phyloP scores from a whole-genome alignment of 2,329 filamentous ascomycete species.

The Elsinoe ampelina region DNA sequence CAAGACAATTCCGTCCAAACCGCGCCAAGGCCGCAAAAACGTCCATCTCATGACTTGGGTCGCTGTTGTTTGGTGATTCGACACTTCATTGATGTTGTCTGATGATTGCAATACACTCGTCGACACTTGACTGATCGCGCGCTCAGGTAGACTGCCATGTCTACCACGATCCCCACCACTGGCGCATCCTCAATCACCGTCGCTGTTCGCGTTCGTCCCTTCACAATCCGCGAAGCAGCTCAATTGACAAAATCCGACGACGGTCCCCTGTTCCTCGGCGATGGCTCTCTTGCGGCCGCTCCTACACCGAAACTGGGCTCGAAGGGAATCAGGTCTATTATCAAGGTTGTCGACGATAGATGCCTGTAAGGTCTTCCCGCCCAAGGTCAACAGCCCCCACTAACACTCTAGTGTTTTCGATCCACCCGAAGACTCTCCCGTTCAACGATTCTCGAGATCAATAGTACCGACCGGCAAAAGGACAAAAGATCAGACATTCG shows the following conservation, averaged over 20 bases:
- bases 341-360: conserved; percentile 93
- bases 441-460: conserved; percentile 76
- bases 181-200: conserved; percentile 44
- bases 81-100: neutral
- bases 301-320: conserved; percentile 71
- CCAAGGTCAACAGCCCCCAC: conserved; percentile 17
- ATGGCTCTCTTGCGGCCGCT: conserved; percentile 82
- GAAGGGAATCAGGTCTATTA: conserved; percentile 79
- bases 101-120: neutral
- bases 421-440: conserved; percentile 86
- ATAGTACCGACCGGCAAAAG: conserved; percentile 74
- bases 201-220: conserved; percentile 54
- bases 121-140: neutral
- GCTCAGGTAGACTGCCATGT: conserved; percentile 11
- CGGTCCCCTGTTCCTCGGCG: conserved; percentile 84
- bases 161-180: conserved; percentile 24
- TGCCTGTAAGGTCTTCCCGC: conserved; percentile 61
- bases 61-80: neutral
- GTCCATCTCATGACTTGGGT: neutral
- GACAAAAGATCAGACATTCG: conserved; percentile 95
- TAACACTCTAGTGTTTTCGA: conserved; percentile 69
- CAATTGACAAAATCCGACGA: conserved; percentile 77
- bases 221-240: conserved; percentile 84
- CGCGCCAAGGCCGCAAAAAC: neutral
- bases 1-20: neutral